A percentile compares a stretch with the other conserved stretches of the same genome.
Evolutionary conservation across 2,329 filamentous ascomycete species (phyloP).

Genomic region (Sclerotinia nivalis): DNA sequence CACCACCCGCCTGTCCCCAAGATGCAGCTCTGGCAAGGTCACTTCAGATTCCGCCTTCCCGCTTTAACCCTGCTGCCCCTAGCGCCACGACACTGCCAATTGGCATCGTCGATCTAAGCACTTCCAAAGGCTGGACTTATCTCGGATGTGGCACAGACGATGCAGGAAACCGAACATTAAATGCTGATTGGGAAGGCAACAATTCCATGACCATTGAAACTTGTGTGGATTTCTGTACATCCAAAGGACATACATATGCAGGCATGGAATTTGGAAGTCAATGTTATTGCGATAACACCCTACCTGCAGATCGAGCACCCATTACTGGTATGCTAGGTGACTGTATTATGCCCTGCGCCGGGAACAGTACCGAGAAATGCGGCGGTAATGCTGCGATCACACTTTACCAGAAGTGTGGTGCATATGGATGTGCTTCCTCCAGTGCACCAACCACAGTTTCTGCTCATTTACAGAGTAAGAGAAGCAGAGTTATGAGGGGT

Average conservation of each 20-base stretch:
- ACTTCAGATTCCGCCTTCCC: background rate
- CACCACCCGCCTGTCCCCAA: slow-evolving; percentile 10
- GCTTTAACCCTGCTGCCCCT: background rate
- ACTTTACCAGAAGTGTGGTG: slow-evolving; percentile 20
- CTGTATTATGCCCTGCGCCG: slow-evolving; percentile 21
- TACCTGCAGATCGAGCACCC: slow-evolving; percentile 14
- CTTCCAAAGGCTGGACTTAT: slow-evolving; percentile 20
- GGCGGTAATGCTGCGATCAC: slow-evolving; percentile 21
- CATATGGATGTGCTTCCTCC: background rate
- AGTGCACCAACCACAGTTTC: background rate
- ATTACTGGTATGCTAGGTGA: slow-evolving; percentile 2
- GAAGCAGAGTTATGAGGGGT: background rate
- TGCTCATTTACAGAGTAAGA: background rate
- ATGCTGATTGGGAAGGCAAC: slow-evolving; percentile 14
- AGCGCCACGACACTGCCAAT: background rate
- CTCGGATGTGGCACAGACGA: slow-evolving; percentile 20
- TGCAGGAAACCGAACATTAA: slow-evolving; percentile 12
- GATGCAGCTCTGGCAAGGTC: slow-evolving; percentile 1
- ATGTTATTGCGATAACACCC: slow-evolving; percentile 18
- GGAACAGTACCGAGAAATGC: slow-evolving; percentile 18
- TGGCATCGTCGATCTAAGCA: slow-evolving; percentile 11
- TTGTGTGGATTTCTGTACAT: slow-evolving; percentile 16
- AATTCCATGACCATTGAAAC: slow-evolving; percentile 16
- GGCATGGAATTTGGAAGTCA: slow-evolving; percentile 22
- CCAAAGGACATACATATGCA: slow-evolving; percentile 21